These are phyloP conservation scores for Phialemoniopsis sp. DNA, from an alignment of 2,329 filamentous ascomycete genomes.

Conservation along the genomic window DNA sequence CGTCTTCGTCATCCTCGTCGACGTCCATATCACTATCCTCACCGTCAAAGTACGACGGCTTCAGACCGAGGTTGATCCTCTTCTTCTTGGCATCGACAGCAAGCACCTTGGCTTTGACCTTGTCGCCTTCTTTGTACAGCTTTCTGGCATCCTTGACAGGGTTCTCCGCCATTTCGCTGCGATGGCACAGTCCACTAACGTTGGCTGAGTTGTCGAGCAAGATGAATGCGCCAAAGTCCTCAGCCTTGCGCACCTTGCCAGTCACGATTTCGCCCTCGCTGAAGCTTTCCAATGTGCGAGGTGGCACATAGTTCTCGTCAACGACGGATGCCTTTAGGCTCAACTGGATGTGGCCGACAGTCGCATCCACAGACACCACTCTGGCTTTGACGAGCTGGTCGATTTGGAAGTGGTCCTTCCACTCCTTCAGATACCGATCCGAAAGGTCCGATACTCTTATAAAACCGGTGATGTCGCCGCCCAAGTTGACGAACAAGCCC, in stretches of 20 bases:
- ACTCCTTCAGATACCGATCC: conserved; percentile 89
- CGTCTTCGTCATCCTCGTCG: conserved; percentile 41
- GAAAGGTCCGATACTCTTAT: conserved; percentile 86
- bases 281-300: conserved; percentile 71
- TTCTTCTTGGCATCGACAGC: conserved; percentile 71
- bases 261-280: conserved; percentile 77
- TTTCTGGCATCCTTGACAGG: conserved; percentile 79
- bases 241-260: conserved; percentile 87
- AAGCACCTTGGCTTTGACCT: conserved; percentile 87
- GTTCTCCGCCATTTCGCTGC: conserved; percentile 85
- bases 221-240: conserved; percentile 93
- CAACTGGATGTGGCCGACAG: conserved; percentile 72
- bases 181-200: conserved; percentile 89
- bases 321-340: conserved; percentile 83
- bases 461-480: conserved; percentile 75
- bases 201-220: conserved; percentile 83
- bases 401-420: conserved; percentile 83
- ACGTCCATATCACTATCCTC: conserved; percentile 42
- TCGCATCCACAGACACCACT: conserved; percentile 66
- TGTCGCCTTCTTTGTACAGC: conserved; percentile 84
- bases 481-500: conserved; percentile 81
- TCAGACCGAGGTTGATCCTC: conserved; percentile 84
- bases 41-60: conserved; percentile 80
- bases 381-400: conserved; percentile 91
- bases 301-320: conserved; percentile 72